These are phyloP conservation scores for Euclidium syriacum DNA, from an alignment of 345 rosid genomes.

Conservation along the genomic window DNA sequence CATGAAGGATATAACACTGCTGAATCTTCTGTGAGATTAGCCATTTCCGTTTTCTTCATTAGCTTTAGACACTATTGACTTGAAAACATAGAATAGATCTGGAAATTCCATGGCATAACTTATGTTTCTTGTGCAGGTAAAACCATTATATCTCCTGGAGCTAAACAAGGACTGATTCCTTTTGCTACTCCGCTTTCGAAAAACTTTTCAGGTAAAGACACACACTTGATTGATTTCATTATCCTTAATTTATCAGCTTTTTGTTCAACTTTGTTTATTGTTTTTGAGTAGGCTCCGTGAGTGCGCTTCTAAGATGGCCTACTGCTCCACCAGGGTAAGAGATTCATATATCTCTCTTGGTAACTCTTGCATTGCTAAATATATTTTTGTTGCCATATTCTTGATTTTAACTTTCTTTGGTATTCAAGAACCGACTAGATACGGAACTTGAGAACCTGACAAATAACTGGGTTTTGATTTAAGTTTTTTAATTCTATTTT, in stretches of 20 bases:
- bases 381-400: neutral
- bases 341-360: neutral
- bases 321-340: slow-evolving; percentile 82
- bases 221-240: neutral
- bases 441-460: too few relatives aligned
- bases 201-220: slow-evolving; percentile 50
- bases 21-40: too few relatives aligned
- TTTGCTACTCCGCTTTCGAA: slow-evolving; percentile 69
- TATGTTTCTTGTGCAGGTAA: slow-evolving; percentile 45
- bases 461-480: too few relatives aligned
- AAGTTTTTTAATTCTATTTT: too few relatives aligned
- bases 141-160: slow-evolving; percentile 63
- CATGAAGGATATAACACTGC: too few relatives aligned
- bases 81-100: neutral
- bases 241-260: too few relatives aligned
- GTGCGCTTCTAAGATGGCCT: slow-evolving; percentile 89
- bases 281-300: slow-evolving; percentile 51
- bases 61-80: too few relatives aligned
- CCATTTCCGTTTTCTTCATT: too few relatives aligned
- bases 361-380: neutral
- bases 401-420: neutral
- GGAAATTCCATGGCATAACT: neutral
- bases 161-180: slow-evolving; percentile 65
- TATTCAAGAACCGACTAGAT: slow-evolving; percentile 60
- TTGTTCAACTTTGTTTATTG: neutral